phyloP scores from a whole-genome alignment of 2,329 filamentous ascomycete genomes.

The Cytospora leucostoma region DNA sequence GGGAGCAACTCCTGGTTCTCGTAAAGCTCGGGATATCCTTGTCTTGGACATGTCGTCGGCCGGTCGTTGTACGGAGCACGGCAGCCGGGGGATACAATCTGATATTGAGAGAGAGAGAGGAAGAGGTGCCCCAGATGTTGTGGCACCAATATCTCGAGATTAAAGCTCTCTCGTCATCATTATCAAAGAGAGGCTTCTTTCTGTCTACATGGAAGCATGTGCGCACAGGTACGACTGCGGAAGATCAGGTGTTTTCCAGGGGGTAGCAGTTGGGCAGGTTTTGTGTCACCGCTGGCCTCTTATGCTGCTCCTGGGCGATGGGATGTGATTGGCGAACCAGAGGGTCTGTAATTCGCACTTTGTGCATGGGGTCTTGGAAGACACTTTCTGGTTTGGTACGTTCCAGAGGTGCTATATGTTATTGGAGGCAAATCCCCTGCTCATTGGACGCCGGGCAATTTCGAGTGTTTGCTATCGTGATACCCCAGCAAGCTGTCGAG shows the following conservation, averaged over 20 bases:
- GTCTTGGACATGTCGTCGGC: not conserved
- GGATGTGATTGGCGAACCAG: not conserved
- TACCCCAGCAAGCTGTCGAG: too few relatives aligned
- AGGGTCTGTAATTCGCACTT: not conserved
- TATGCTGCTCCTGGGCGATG: not conserved
- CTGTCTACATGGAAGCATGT: not conserved
- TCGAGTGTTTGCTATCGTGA: too few relatives aligned
- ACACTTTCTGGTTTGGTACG: too few relatives aligned
- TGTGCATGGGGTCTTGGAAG: too few relatives aligned
- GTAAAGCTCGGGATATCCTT: not conserved
- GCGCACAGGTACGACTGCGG: slow-evolving; percentile 8
- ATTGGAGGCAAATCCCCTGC: too few relatives aligned
- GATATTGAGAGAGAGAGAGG: not conserved
- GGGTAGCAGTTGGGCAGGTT: not conserved
- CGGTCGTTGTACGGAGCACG: not conserved
- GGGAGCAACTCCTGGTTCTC: not conserved
- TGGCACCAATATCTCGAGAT: slow-evolving; percentile 15
- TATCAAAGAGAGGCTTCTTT: too few relatives aligned
- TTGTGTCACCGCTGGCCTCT: not conserved
- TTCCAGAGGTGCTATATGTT: too few relatives aligned
- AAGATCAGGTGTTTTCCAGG: slow-evolving; percentile 12
- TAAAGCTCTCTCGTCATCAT: not conserved
- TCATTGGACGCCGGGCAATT: too few relatives aligned
- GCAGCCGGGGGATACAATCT: slow-evolving; percentile 4
- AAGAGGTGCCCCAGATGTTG: slow-evolving; percentile 1